These are phyloP conservation scores for Poterioochromonas sp. DNA, from an alignment of 352 stramenopile species.

Conservation along the genomic window DNA sequence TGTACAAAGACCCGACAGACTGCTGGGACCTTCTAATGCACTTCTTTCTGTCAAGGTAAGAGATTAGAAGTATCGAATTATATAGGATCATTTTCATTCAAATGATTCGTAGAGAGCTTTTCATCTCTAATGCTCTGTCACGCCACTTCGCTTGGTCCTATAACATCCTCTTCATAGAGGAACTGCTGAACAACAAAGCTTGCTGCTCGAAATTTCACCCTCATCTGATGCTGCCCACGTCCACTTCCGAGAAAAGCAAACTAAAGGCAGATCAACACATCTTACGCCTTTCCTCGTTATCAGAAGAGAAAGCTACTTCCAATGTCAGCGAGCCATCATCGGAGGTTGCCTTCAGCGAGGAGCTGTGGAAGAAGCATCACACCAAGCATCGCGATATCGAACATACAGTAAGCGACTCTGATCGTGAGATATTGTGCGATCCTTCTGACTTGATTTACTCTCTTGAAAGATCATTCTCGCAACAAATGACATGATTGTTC, in stretches of 20 bases:
- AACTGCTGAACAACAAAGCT: conserved; percentile 13
- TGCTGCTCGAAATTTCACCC: conserved; percentile 10
- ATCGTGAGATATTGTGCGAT: conserved; percentile 13
- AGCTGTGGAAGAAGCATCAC: conserved; percentile 10
- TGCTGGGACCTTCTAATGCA: conserved; percentile 1
- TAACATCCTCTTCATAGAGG: conserved; percentile 8
- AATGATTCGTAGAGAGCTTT: background rate
- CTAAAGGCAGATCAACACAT: conserved; percentile 13
- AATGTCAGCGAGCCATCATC: conserved; percentile 10
- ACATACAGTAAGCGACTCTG: conserved; percentile 11
- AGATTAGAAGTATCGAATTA: background rate
- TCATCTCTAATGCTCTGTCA: conserved; percentile 12
- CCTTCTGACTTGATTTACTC: conserved; percentile 13
- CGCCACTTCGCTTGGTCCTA: conserved; percentile 14
- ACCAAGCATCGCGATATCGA: conserved; percentile 10
- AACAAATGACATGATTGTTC: background rate
- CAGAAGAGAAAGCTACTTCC: conserved; percentile 11
- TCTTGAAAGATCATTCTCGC: conserved; percentile 17
- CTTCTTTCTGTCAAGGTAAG: conserved; percentile 6
- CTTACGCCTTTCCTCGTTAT: conserved; percentile 11
- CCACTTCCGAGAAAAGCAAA: conserved; percentile 11
- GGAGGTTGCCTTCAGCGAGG: conserved; percentile 5
- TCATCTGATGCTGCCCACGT: conserved; percentile 8
- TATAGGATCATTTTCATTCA: background rate
- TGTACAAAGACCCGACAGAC: conserved; percentile 18